Base-by-base conservation (phyloP, 148 eudicot species). In the Rhododendron williamsianum region DNA sequence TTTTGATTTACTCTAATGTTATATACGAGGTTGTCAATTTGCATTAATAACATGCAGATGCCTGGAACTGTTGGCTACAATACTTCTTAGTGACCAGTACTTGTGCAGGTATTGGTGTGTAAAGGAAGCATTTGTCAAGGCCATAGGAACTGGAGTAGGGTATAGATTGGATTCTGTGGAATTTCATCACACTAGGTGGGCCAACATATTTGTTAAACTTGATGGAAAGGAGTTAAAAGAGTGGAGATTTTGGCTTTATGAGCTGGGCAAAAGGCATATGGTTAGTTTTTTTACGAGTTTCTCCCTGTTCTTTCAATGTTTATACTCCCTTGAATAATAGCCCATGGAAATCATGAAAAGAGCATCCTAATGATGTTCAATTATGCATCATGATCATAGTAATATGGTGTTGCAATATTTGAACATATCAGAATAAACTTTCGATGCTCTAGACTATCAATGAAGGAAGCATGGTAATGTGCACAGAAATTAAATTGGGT, bases 81-180 rank as follows among this genome's bases (percentile, higher is more conserved):
- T 5, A 6, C 9, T 21, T n/a, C 25, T n/a, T 21, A 58, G 6
- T 76, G 82, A 69, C 74, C 33, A 41, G 8, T 41, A 36, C 35
- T 83, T 81, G 54, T 84, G 87, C 93, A 95, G 98, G 89, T 93
- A 92, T 87, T 96, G 98, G 98, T 93, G 93, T 85, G 89, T 96
- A 41, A 96, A 96, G 93, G 98, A 96, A 91, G 93, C 96, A 86
- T 94, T 94, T 72, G 90, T 93, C 27, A 96, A 96, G 90, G 98
- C 98, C 65, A 90, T 92, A 30, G 98, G 98, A 52, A 83, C 87
- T 38, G 98, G 98, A 78, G 81, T 93, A 9, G 91, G 93, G 6
- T 89, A 88, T 87, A 84, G 76, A 80, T 87, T 94, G 89, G 92
- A 91, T 83, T 15, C 85, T 35, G 84, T 93, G 23, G 98, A 94